Conservation (phyloP, 1,284 basidiomycete species). For the Ustilago sp. region DNA sequence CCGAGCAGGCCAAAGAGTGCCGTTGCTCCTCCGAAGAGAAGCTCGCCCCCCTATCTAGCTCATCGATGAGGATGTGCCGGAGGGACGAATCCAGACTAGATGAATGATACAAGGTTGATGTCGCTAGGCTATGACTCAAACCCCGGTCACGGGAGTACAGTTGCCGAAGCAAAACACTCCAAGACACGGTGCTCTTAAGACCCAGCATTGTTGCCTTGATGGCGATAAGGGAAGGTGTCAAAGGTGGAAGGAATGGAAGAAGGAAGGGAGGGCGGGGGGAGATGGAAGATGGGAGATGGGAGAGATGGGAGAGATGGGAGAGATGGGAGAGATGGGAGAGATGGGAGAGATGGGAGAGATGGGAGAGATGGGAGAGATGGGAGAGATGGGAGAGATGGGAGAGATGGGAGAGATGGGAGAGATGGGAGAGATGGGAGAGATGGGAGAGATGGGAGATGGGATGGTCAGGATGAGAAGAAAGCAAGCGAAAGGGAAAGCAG, state of each 20-base stretch:
- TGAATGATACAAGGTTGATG: conserved; percentile 39
- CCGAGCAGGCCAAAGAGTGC: conserved; percentile 26
- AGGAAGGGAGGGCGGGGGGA: conserved; percentile 1
- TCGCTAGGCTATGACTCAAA: conserved; percentile 61
- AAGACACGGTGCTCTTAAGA: conserved; percentile 61
- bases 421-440: neutral
- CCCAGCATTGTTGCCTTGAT: conserved; percentile 35
- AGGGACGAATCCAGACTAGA: conserved; percentile 38
- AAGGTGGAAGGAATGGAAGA: neutral
- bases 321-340: neutral
- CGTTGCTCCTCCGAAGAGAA: conserved; percentile 23
- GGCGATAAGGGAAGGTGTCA: neutral
- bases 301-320: neutral
- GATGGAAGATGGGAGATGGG: neutral
- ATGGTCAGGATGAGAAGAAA: neutral
- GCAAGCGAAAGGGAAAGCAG: neutral
- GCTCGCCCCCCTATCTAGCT: conserved; percentile 24
- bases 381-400: neutral
- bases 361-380: neutral
- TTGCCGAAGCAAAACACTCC: conserved; percentile 22
- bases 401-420: neutral
- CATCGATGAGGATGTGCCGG: conserved; percentile 8
- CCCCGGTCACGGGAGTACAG: conserved; percentile 50
- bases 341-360: neutral
- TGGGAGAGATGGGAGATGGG: neutral